Evolutionary conservation across 2,329 filamentous ascomycete genomes (phyloP), one percentile per base, ranked within the genome.

Genomic region (Aureobasidium sp.): DNA sequence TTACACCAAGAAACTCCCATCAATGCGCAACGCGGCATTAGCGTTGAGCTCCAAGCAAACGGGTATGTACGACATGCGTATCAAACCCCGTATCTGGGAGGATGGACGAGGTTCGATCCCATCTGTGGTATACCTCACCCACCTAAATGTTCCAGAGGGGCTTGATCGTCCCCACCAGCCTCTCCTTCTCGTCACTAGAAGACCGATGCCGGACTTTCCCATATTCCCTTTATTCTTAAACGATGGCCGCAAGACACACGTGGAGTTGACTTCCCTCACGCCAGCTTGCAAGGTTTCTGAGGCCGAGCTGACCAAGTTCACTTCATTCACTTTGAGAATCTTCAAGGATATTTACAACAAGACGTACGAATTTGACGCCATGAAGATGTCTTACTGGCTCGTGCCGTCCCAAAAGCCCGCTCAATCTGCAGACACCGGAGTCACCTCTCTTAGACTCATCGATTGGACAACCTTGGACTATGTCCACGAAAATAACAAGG

Each of bases 331-430:
- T 0, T 76, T 95, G 44, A 81, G 82, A 5, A 74, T 95, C 0
- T 97, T 95, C 72, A 77, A 84, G 17, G 91, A 97, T 67, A 78
- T 97, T 0, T 97, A 96, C 77, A 93, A 91, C 73, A 99, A 99
- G 72, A 80, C 81, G 3, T 99, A 90, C 68, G 85, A 89, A 53
- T 78, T 83, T 0, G 79, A 85, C 17, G 67, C 79, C 0, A 74
- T 80, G 0, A 84, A 87, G 31, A 82, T 96, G 71, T 87, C 91
- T 0, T 99, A 97, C 73, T 96, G 91, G 78, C 70, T 97, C 15
- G 88, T 86, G 0, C 93, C 94, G 22, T 65, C 49, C 42, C 67
- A 17, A 42, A 64, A 15, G 6, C 63, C 15, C 5, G 5, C 22
- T 51, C 70, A 36, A n/a, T 17, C 37, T 4, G 25, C 9, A 39